Conservation (phyloP, 306 rosid genomes). For the Dryas alaskensis region DNA sequence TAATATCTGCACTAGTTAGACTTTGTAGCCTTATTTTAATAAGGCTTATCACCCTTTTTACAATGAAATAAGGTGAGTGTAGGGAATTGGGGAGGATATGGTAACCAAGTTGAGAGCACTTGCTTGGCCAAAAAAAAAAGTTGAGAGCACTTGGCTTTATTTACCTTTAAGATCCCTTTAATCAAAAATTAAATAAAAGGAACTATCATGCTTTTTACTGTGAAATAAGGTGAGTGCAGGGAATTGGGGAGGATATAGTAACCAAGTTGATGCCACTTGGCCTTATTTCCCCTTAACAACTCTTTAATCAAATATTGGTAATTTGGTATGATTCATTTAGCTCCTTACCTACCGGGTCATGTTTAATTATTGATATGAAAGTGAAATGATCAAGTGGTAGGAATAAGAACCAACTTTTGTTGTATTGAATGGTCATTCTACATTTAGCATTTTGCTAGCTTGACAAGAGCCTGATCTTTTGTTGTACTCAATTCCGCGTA, state of each 20-base stretch:
- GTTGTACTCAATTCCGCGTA: not conserved
- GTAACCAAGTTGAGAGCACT: not conserved
- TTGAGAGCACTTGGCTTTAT: not conserved
- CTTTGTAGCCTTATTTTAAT: not conserved
- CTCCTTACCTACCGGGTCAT: not conserved
- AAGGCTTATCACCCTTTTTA: not conserved
- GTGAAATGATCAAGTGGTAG: not conserved
- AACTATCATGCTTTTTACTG: not conserved
- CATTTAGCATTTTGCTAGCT: not conserved
- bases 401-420: not conserved
- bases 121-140: too few species aligned
- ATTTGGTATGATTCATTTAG: not conserved
- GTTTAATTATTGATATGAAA: not conserved
- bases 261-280: not conserved
- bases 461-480: not conserved
- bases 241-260: not conserved
- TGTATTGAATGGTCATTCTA: too few species aligned
- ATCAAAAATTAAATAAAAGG: not conserved
- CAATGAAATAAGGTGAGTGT: not conserved
- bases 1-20: too few species aligned
- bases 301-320: conserved; percentile 1
- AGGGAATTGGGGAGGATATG: not conserved
- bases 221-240: not conserved
- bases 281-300: not conserved
- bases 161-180: not conserved